Evolutionary conservation across 129 eudicot species (phyloP), one percentile per base, ranked within the genome.

Genomic region (Tagetes erecta): DNA sequence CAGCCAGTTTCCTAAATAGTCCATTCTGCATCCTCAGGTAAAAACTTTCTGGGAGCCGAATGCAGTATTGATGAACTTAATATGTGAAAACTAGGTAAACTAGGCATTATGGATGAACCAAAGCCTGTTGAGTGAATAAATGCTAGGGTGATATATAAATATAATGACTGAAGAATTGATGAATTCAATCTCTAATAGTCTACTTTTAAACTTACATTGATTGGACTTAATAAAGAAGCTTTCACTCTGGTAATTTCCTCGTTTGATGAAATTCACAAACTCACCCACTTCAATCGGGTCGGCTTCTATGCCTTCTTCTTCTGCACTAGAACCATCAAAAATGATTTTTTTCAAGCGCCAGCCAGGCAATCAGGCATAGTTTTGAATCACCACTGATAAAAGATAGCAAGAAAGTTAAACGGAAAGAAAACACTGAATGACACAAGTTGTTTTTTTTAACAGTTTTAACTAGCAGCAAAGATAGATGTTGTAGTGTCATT

Each of bases 231-330:
- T 68, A 70, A 87, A 80, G 85, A 95, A 95, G 80, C 84, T 86
- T 82, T 91, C 97, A 1, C 64, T 85, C 78, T 86, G 91, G 71
- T 85, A 88, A 68, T 95, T 88, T 86, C 87, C 84, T 75, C 90
- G 83, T 64, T 88, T 95, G 55, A 95, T 75, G 67, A 88, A 95
- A 64, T 86, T 85, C 59, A 84, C 74, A 83, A 89, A 87, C 78
- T 87, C 82, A 51, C 87, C 82, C 31, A 93, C 62, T 81, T 93
- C 95, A 64, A 82, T 78, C 3, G 96, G 89, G 76, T 90, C 91
- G 60, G 92, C 92, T 72, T 83, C 83, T 35, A 85, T 83, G 50
- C 99, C 99, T 81, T 88, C 97, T 82, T 88, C 88, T 82, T 91
- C 96, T 72, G 91, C 97, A 76, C 99, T 95, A 68, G 73, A 91